These are phyloP conservation scores for Xerophyta viscosa DNA, from an alignment of 106 monocot species.

Conservation along the genomic window DNA sequence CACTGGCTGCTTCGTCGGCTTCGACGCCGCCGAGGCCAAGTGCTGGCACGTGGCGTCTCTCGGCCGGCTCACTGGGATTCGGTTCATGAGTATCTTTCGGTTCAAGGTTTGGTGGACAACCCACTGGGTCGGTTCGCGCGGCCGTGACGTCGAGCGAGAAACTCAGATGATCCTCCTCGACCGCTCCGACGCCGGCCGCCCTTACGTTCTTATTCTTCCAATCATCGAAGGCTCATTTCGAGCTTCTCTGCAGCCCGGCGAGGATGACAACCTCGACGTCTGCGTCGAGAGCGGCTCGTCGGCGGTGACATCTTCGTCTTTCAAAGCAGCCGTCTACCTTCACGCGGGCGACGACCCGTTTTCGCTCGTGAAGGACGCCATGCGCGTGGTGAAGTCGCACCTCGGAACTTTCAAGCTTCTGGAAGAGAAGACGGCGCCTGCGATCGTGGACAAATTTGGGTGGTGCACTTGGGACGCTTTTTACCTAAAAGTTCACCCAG, in stretches of 20 bases:
- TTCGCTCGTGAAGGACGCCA: constrained; percentile 37
- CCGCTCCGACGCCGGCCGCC: constrained; percentile 21
- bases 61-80: constrained; percentile 36
- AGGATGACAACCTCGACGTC: constrained; percentile 47
- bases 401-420: constrained; percentile 48
- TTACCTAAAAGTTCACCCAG: constrained; percentile 72
- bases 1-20: constrained; percentile 55
- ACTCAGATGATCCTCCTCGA: constrained; percentile 77
- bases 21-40: constrained; percentile 18
- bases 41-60: constrained; percentile 47
- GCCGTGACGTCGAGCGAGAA: constrained; percentile 71
- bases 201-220: constrained; percentile 70
- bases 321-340: constrained; percentile 41
- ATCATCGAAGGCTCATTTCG: constrained; percentile 71
- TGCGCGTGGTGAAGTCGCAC: constrained; percentile 35
- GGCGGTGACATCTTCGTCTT: constrained; percentile 13
- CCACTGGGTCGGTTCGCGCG: constrained; percentile 57
- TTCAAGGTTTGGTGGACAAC: constrained; percentile 99
- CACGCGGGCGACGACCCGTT: constrained; percentile 61
- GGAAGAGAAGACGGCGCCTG: constrained; percentile 63
- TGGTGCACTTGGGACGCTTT: constrained; percentile 99
- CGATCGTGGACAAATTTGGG: constrained; percentile 73
- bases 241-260: constrained; percentile 54
- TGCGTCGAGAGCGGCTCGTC: constrained; percentile 82
- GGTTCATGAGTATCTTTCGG: constrained; percentile 81